Conservation (phyloP, 1,284 basidiomycete genomes). For the Athelia psychrophila region DNA sequence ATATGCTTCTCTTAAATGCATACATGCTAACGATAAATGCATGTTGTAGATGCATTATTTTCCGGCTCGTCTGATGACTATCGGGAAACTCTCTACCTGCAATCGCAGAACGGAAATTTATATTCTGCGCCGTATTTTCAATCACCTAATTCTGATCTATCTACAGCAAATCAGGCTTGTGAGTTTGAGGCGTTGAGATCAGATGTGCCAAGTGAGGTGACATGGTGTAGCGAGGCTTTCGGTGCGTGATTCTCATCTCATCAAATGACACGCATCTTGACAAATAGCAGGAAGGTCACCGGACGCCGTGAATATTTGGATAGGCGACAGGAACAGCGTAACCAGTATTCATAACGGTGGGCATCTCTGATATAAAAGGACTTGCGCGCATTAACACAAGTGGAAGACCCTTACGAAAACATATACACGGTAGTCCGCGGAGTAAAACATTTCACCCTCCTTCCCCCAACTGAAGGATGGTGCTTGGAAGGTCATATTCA, state of each 20-base stretch:
- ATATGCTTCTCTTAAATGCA: slow-evolving; percentile 9
- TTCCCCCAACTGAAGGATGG: slow-evolving; percentile 87
- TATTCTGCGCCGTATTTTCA: slow-evolving; percentile 48
- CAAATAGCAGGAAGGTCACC: slow-evolving; percentile 52
- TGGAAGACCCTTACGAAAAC: slow-evolving; percentile 87
- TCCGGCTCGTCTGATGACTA: background rate
- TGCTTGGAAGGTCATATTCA: slow-evolving; percentile 62
- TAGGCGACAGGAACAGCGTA: slow-evolving; percentile 72
- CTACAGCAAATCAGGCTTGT: background rate
- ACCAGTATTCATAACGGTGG: slow-evolving; percentile 86
- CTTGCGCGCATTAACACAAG: background rate
- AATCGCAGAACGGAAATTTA: slow-evolving; percentile 90
- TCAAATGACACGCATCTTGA: slow-evolving; percentile 3
- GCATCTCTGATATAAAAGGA: slow-evolving; percentile 9
- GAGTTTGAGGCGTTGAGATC: slow-evolving; percentile 61
- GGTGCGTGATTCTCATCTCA: slow-evolving; percentile 48
- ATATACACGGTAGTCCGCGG: slow-evolving; percentile 86
- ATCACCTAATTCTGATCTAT: slow-evolving; percentile 32
- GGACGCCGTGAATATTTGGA: slow-evolving; percentile 92
- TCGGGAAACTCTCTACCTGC: slow-evolving; percentile 68
- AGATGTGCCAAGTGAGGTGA: slow-evolving; percentile 65
- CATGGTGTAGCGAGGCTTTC: slow-evolving; percentile 76
- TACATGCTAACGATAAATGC: background rate
- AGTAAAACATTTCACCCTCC: slow-evolving; percentile 78
- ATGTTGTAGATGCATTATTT: slow-evolving; percentile 1